Evolutionary conservation across 2,329 filamentous ascomycete species (phyloP).

Genomic region (Aspergillus ochraceus): DNA sequence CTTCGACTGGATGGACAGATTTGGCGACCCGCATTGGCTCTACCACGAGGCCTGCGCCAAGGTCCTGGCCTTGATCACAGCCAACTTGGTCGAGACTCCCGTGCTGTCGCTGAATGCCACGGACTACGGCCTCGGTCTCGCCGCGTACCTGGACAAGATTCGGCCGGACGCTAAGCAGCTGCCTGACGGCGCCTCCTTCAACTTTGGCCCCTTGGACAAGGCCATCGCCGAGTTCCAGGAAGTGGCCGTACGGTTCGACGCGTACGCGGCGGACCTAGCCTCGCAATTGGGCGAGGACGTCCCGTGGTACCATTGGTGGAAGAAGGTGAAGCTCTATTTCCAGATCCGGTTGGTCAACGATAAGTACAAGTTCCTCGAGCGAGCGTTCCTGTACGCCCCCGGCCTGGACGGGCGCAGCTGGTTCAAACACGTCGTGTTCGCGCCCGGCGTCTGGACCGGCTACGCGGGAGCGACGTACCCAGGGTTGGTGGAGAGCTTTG

Average conservation of each 20-base stretch:
- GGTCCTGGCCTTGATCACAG: slow-evolving; percentile 62
- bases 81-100: slow-evolving; percentile 61
- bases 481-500: slow-evolving; percentile 63
- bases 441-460: slow-evolving; percentile 86
- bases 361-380: slow-evolving; percentile 81
- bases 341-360: slow-evolving; percentile 69
- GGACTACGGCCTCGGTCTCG: slow-evolving; percentile 62
- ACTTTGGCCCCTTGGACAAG: slow-evolving; percentile 50
- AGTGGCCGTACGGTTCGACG: slow-evolving; percentile 54
- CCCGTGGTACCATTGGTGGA: slow-evolving; percentile 78
- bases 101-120: slow-evolving; percentile 65
- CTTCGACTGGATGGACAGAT: slow-evolving; percentile 79
- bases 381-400: slow-evolving; percentile 71
- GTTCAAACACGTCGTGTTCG: slow-evolving; percentile 96
- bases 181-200: slow-evolving; percentile 27
- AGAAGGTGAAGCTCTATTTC: slow-evolving; percentile 63
- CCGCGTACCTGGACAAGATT: slow-evolving; percentile 40
- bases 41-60: slow-evolving; percentile 66
- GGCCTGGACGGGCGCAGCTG: slow-evolving; percentile 78
- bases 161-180: slow-evolving; percentile 28
- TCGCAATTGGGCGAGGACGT: slow-evolving; percentile 55
- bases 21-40: slow-evolving; percentile 64
- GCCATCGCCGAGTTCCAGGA: slow-evolving; percentile 51
- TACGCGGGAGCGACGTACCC: slow-evolving; percentile 75
- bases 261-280: slow-evolving; percentile 47